Conservation (phyloP, 2,329 filamentous ascomycete genomes). For the Xylariaceae sp. region DNA sequence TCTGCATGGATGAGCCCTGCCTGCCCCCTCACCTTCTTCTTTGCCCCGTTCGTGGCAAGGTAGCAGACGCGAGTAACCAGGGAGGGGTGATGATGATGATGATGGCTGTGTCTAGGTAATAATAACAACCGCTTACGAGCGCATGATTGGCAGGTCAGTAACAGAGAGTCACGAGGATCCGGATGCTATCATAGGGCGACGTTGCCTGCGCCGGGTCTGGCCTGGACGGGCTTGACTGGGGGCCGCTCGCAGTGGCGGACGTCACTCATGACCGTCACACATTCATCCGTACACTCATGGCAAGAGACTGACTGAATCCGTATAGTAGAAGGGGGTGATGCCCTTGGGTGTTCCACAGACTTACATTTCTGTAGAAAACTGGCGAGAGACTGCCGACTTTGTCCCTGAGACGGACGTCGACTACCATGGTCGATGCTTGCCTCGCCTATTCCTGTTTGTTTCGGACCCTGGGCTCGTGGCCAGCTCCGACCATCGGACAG, state of each 20-base stretch:
- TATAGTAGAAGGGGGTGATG: conserved; percentile 3
- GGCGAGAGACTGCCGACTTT: neutral
- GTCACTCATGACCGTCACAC: conserved; percentile 13
- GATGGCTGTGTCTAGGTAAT: neutral
- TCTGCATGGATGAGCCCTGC: neutral
- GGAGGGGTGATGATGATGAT: neutral
- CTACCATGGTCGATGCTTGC: neutral
- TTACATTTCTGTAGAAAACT: conserved; percentile 5
- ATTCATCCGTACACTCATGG: conserved; percentile 3
- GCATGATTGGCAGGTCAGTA: conserved; percentile 4
- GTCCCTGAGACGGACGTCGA: conserved; percentile 3
- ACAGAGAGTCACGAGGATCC: conserved; percentile 2
- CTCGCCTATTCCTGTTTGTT: neutral
- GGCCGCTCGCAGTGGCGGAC: conserved; percentile 9
- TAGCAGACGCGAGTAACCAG: neutral
- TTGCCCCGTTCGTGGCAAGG: neutral
- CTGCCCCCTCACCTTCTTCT: neutral
- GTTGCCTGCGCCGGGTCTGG: neutral
- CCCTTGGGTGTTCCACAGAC: conserved; percentile 11
- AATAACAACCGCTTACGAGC: conserved; percentile 6
- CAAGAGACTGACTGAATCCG: neutral
- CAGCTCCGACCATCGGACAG: neutral
- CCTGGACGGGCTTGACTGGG: neutral
- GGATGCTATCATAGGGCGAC: neutral
- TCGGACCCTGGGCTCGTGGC: neutral